Percentiles rank a stretch among this genome's conserved stretches.
Conservation (phyloP, 768 basidiomycete species). For the Pholiota microspora region DNA sequence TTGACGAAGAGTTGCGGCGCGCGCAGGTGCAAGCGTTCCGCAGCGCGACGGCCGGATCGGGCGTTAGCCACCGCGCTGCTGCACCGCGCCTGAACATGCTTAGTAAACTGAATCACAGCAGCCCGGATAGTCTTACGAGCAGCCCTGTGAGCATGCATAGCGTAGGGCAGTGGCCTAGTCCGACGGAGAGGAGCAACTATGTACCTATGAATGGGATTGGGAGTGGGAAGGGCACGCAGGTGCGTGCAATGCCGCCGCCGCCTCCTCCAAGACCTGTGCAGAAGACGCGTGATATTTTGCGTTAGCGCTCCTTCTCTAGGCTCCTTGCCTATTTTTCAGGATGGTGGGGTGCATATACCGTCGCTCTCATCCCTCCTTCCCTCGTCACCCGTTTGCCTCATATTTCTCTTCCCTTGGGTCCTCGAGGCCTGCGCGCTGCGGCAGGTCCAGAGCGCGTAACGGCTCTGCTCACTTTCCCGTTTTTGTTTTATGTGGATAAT, state of each 20-base stretch:
- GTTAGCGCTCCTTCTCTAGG: no score
- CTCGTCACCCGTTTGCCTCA: no score
- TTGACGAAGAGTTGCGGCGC: constrained; percentile 79
- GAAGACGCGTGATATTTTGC: background rate
- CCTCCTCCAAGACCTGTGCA: background rate
- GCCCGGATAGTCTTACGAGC: background rate
- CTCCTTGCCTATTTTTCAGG: no score
- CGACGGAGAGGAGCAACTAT: no score
- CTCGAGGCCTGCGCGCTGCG: no score
- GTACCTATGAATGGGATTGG: no score
- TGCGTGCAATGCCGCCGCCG: background rate
- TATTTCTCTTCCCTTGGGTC: no score
- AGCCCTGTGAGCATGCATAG: background rate
- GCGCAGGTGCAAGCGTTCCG: constrained; percentile 41
- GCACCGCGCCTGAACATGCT: background rate
- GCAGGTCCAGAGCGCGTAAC: no score
- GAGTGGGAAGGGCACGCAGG: background rate
- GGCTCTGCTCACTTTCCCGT: no score
- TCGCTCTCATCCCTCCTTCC: background rate
- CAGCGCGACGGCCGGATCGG: constrained; percentile 24
- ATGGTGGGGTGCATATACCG: background rate
- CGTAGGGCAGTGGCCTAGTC: background rate
- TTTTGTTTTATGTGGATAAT: no score
- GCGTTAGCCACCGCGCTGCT: background rate
- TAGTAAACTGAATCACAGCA: background rate